Evolutionary conservation across 139 green algal genomes (phyloP).

Genomic region (Parachlorella kessleri): DNA sequence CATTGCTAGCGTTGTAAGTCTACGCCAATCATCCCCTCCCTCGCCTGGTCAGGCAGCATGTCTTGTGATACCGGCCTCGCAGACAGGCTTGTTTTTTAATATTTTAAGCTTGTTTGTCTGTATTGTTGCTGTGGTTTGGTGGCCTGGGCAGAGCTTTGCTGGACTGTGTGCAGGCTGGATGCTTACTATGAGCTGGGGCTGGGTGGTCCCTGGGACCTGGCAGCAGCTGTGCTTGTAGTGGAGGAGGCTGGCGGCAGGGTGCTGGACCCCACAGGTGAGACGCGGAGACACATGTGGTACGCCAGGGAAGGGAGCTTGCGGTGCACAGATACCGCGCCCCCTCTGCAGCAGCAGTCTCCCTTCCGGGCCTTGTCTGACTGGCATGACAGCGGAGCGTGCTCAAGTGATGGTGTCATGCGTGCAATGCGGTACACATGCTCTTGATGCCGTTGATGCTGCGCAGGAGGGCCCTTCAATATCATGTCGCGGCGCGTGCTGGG

Average conservation of each 20-base stretch:
- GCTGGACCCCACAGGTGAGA: slow-evolving; percentile 76
- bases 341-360: too few species aligned
- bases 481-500: slow-evolving; percentile 82
- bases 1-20: too few species aligned
- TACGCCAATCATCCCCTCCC: too few species aligned
- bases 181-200: slow-evolving; percentile 95
- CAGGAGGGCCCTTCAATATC: slow-evolving; percentile 74
- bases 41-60: too few species aligned
- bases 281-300: not conserved
- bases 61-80: too few species aligned
- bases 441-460: not conserved
- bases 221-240: slow-evolving; percentile 61
- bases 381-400: not conserved
- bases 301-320: too few species aligned
- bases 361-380: too few species aligned
- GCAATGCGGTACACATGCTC: not conserved
- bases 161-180: slow-evolving; percentile 71
- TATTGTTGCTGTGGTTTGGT: too few species aligned
- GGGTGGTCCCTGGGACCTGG: slow-evolving; percentile 82
- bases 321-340: not conserved
- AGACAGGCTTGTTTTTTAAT: too few species aligned
- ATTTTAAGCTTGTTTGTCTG: too few species aligned
- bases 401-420: not conserved
- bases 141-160: too few species aligned
- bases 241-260: slow-evolving; percentile 84